Conservation (phyloP, 108 stramenopile genomes). For the Schizochytrium sp. region DNA sequence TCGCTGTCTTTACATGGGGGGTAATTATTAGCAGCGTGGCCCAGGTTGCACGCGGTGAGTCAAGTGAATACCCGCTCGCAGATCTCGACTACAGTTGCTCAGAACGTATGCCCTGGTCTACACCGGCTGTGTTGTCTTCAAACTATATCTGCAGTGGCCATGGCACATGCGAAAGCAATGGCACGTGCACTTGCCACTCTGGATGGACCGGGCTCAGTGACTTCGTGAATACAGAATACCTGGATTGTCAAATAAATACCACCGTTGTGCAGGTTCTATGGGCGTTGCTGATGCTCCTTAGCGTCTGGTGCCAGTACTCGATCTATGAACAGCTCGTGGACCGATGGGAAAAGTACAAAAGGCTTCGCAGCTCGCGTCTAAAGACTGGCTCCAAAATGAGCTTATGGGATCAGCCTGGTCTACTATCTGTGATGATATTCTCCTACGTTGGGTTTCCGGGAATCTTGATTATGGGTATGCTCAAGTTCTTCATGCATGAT, state of each 20-base stretch:
- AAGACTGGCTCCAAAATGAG: neutral
- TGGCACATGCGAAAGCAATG: neutral
- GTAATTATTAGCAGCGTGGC: too few relatives aligned
- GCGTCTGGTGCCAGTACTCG: neutral
- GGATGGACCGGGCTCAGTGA: conserved; percentile 55
- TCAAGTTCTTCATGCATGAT: neutral
- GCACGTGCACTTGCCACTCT: neutral
- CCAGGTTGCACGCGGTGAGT: too few relatives aligned
- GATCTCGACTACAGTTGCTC: neutral
- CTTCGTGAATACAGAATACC: conserved; percentile 27
- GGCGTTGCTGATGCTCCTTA: conserved; percentile 6
- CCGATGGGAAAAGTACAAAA: neutral
- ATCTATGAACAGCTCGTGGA: conserved; percentile 3
- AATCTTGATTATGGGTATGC: neutral
- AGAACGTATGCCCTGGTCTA: conserved; percentile 24
- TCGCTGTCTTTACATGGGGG: too few relatives aligned
- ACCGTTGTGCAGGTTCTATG: neutral
- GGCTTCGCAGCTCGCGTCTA: neutral
- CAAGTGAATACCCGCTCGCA: too few relatives aligned
- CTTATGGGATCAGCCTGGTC: neutral
- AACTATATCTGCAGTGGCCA: conserved; percentile 18
- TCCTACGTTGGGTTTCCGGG: neutral
- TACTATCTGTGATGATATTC: neutral
- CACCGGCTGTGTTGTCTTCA: neutral
- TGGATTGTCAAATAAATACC: conserved; percentile 28